phyloP scores from a whole-genome alignment of 2,329 filamentous ascomycete genomes.

The Fusarium sp. region DNA sequence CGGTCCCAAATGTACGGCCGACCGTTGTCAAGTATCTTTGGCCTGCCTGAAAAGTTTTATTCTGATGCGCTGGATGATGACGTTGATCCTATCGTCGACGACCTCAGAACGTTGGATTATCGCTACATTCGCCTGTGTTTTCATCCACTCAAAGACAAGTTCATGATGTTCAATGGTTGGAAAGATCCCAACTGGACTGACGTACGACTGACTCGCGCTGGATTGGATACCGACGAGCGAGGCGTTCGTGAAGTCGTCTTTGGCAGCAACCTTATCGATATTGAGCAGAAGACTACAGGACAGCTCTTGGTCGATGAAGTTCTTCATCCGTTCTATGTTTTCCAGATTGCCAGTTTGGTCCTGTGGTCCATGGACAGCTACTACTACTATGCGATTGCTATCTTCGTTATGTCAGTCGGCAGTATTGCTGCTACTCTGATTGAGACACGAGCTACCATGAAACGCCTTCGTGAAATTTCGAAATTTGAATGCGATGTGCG shows the following conservation, averaged over 20 bases:
- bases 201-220: slow-evolving; percentile 78
- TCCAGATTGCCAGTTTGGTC: slow-evolving; percentile 93
- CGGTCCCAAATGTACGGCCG: slow-evolving; percentile 66
- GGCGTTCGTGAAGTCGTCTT: slow-evolving; percentile 87
- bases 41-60: slow-evolving; percentile 71
- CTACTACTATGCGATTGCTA: slow-evolving; percentile 96
- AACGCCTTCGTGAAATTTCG: slow-evolving; percentile 88
- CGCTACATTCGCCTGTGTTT: slow-evolving; percentile 95
- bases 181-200: slow-evolving; percentile 92
- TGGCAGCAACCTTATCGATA: slow-evolving; percentile 90
- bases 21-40: slow-evolving; percentile 74
- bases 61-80: slow-evolving; percentile 69
- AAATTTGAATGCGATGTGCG: slow-evolving; percentile 95
- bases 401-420: slow-evolving; percentile 92
- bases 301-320: slow-evolving; percentile 93
- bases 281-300: slow-evolving; percentile 86
- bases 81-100: slow-evolving; percentile 79
- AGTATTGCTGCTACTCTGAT: slow-evolving; percentile 91
- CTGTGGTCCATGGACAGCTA: slow-evolving; percentile 97
- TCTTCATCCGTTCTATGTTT: slow-evolving; percentile 98
- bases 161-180: slow-evolving; percentile 89
- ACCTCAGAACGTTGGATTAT: slow-evolving; percentile 86
- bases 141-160: slow-evolving; percentile 90
- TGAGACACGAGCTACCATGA: slow-evolving; percentile 94
- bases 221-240: slow-evolving; percentile 91